These are phyloP conservation scores for Camellia japonica DNA, from an alignment of 148 eudicot species.

Conservation along the genomic window DNA sequence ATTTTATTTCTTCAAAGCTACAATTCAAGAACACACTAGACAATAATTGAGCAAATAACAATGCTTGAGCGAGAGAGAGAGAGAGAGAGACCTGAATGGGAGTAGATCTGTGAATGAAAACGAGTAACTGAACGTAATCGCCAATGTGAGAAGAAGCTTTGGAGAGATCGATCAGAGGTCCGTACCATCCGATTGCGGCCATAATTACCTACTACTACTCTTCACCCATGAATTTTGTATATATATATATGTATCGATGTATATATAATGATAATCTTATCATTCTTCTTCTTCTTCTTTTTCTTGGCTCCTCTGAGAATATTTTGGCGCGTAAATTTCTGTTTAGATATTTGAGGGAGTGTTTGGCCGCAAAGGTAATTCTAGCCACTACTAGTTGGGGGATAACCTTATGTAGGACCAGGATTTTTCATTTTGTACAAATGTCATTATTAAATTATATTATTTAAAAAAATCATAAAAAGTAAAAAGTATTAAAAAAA, in stretches of 20 bases:
- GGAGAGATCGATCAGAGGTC: slow-evolving; percentile 77
- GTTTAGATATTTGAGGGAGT: neutral
- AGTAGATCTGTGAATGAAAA: slow-evolving; percentile 60
- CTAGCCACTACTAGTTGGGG: no score
- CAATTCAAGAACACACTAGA: neutral
- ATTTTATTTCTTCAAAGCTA: neutral
- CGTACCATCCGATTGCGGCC: slow-evolving; percentile 79
- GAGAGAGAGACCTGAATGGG: slow-evolving; percentile 56
- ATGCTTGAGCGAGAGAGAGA: neutral
- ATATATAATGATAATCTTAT: no score
- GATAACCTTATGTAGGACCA: neutral
- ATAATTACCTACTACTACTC: slow-evolving; percentile 1
- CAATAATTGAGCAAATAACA: neutral
- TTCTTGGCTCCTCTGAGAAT: neutral
- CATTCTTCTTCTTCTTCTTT: neutral
- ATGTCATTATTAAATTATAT: no score
- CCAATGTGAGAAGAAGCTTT: slow-evolving; percentile 59
- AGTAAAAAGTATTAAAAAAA: no score
- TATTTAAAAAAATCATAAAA: no score
- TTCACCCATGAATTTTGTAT: neutral
- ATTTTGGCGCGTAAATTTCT: slow-evolving; percentile 17
- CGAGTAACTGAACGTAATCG: slow-evolving; percentile 67
- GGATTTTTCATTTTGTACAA: neutral
- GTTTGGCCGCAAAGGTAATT: slow-evolving; percentile 6
- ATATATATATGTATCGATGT: no score